Conservation (phyloP, 192 early-diverging fungal species). For the Umbelopsis sp. region DNA sequence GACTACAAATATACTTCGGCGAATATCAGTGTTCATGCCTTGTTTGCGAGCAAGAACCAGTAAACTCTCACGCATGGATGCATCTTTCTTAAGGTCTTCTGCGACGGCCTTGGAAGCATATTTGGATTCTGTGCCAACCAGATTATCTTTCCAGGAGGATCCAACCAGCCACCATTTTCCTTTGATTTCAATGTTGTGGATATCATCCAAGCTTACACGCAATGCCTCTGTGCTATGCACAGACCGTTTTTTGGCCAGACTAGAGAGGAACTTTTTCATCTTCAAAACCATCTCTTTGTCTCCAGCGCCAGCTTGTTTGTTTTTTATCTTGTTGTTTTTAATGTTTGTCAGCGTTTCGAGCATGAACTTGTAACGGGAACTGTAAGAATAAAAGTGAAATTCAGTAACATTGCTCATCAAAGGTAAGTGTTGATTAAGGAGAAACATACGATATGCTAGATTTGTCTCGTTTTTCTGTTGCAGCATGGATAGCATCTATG, state of each 20-base stretch:
- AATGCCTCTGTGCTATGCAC: slow-evolving; percentile 72
- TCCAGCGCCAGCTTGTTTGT: slow-evolving; percentile 44
- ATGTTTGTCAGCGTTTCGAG: slow-evolving; percentile 91
- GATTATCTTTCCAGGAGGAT: slow-evolving; percentile 86
- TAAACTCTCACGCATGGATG: slow-evolving; percentile 60
- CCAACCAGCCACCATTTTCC: slow-evolving; percentile 99
- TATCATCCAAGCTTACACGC: slow-evolving; percentile 84
- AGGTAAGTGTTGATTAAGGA: slow-evolving; percentile 30
- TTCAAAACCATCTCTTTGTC: slow-evolving; percentile 66
- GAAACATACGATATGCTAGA: slow-evolving; percentile 44
- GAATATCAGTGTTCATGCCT: slow-evolving; percentile 97
- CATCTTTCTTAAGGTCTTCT: slow-evolving; percentile 47
- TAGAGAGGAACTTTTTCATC: slow-evolving; percentile 80
- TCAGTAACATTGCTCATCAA: slow-evolving; percentile 38
- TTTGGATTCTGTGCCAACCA: slow-evolving; percentile 53
- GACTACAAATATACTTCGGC: slow-evolving; percentile 89
- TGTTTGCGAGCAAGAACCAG: slow-evolving; percentile 79
- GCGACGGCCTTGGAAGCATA: slow-evolving; percentile 36
- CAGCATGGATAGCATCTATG: slow-evolving; percentile 68
- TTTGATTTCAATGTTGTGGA: slow-evolving; percentile 76
- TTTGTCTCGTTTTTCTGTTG: slow-evolving; percentile 48
- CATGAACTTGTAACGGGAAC: slow-evolving; percentile 87
- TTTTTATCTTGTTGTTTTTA: slow-evolving; percentile 89
- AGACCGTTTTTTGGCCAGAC: slow-evolving; percentile 61
- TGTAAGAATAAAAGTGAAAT: slow-evolving; percentile 28